Evolutionary conservation across 2,329 filamentous ascomycete genomes (phyloP), one percentile per base, ranked within the genome.

Genomic region (Colletotrichum australisinense): DNA sequence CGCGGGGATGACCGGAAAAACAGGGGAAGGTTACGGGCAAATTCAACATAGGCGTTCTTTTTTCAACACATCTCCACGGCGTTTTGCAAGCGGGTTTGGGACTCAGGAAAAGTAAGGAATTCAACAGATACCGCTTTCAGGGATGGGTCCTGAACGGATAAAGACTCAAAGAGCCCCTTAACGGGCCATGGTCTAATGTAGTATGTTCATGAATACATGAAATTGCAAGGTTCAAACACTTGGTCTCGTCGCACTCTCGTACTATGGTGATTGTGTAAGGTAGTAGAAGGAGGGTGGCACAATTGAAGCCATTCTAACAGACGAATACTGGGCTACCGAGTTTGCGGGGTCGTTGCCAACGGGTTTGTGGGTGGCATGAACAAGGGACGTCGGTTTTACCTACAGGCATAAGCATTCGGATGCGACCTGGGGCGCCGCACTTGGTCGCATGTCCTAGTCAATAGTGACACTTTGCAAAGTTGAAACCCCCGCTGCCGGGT

Each of bases 31-130:
- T 56, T 66, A 57, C 58, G 26, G 73, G 58, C 72, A 75, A 66
- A 75, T 75, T 75, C 74, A 75, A 75, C 74, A 75, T 75, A 62
- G 74, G 74, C 73, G 74, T 75, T 75, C 74, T 73, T 75, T 75
- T 75, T 74, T 74, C 71, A 72, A 75, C 74, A 67, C 65, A 75
- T 75, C 74, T 72, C 72, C 71, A 68, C 38, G 74, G 74, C 72
- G 72, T 74, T 75, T 75, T 74, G 68, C 72, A 74, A 72, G 74
- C 69, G 69, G 65, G 69, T 69, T 74, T 67, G 71, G 74, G 72
- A 67, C 59, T 70, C 66, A 64, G 72, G 72, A 73, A 73, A 75
- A 73, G 73, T 73, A 52, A 72, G 72, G 74, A 65, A 75, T 75
- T 75, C 74, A 75, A 75, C 74, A 75, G 71, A 74, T 74, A 66